These are phyloP conservation scores for Kandelia obovata DNA, from an alignment of 345 rosid genomes.

Conservation along the genomic window DNA sequence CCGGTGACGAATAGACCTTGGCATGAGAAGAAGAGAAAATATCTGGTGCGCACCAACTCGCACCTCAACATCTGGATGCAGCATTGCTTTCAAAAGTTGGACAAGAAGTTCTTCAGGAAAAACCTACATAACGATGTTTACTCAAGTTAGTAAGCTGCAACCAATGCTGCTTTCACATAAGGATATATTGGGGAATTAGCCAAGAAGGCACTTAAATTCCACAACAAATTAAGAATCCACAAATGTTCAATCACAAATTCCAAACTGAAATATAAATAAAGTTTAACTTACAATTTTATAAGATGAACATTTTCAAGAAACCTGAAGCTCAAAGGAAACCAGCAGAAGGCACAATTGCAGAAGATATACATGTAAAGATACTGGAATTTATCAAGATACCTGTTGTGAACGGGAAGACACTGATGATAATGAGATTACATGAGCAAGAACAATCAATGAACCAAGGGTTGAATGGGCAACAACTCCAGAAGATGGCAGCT, in stretches of 20 bases:
- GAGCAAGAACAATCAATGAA: slow-evolving; percentile 77
- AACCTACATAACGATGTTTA: slow-evolving; percentile 36
- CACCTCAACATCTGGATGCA: slow-evolving; percentile 78
- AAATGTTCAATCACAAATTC: neutral
- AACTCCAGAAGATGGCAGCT: slow-evolving; percentile 69
- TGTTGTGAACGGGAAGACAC: slow-evolving; percentile 52
- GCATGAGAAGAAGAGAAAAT: slow-evolving; percentile 74
- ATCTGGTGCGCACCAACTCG: slow-evolving; percentile 87
- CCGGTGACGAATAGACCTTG: slow-evolving; percentile 46
- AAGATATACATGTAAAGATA: neutral
- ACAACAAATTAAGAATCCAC: neutral
- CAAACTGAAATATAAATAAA: neutral
- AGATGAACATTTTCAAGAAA: no score
- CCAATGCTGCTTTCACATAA: neutral
- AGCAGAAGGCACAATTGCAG: neutral
- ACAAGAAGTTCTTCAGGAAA: slow-evolving; percentile 81
- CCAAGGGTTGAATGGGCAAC: slow-evolving; percentile 75
- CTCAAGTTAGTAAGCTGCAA: slow-evolving; percentile 11
- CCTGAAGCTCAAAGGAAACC: neutral
- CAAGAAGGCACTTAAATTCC: neutral
- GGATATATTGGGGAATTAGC: neutral
- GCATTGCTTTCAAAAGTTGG: slow-evolving; percentile 77
- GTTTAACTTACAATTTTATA: no score
- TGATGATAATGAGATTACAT: slow-evolving; percentile 61
- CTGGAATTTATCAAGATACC: slow-evolving; percentile 32